A percentile compares a stretch with the other conserved stretches of the same genome.
phyloP scores from a whole-genome alignment of 768 basidiomycete species.

The Podaxis sp. region DNA sequence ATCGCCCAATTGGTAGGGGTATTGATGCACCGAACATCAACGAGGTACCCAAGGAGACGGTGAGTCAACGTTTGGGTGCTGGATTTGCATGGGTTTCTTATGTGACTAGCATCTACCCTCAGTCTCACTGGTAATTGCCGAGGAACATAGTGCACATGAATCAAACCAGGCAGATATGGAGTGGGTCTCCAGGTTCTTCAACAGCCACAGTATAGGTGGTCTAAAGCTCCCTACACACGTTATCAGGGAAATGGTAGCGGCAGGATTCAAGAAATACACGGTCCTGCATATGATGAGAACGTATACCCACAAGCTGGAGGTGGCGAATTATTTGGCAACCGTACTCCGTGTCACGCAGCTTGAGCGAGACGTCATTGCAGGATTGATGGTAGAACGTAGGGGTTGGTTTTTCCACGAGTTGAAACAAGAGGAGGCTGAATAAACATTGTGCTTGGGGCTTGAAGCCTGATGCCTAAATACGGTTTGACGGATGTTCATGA shows the following conservation, averaged over 20 bases:
- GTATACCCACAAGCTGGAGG: background rate
- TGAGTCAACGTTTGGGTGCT: background rate
- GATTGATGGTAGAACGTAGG: conserved; percentile 1
- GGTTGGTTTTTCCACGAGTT: background rate
- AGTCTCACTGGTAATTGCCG: background rate
- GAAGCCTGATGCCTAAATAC: background rate
- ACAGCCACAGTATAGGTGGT: background rate
- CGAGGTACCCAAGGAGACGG: background rate
- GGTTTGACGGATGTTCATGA: background rate
- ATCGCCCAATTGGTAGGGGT: too few relatives aligned
- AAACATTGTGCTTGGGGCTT: background rate
- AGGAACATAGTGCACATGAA: background rate
- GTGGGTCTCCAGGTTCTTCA: conserved; percentile 7
- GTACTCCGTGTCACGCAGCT: conserved; percentile 4
- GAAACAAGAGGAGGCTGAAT: background rate
- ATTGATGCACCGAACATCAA: too few relatives aligned
- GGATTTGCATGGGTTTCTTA: background rate
- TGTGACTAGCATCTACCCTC: background rate
- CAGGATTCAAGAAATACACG: conserved; percentile 8
- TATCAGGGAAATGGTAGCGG: conserved; percentile 2
- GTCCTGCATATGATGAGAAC: conserved; percentile 3
- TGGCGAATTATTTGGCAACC: conserved; percentile 6
- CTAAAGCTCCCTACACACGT: background rate
- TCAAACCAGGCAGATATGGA: background rate
- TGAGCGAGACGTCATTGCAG: conserved; percentile 8